These are phyloP conservation scores for Penicillium silybi DNA, from an alignment of 495 filamentous ascomycete species.

Conservation along the genomic window DNA sequence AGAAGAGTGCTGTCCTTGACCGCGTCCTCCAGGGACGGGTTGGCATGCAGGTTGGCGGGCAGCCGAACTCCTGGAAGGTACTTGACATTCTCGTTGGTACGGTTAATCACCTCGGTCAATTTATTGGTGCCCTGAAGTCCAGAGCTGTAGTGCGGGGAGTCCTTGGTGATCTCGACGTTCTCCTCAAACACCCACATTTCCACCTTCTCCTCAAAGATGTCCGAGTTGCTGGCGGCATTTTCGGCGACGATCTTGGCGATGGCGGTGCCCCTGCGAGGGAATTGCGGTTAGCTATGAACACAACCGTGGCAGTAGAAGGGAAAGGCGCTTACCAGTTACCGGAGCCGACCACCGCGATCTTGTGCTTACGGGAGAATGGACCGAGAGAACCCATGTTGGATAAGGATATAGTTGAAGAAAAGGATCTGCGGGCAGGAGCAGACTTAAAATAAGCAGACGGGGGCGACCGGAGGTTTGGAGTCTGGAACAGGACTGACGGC, in stretches of 20 bases:
- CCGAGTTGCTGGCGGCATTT: slow-evolving; percentile 71
- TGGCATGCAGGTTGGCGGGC: slow-evolving; percentile 84
- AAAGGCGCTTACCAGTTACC: slow-evolving; percentile 76
- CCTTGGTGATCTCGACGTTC: slow-evolving; percentile 67
- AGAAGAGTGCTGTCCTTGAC: slow-evolving; percentile 81
- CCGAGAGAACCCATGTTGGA: slow-evolving; percentile 41
- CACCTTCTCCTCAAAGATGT: slow-evolving; percentile 81
- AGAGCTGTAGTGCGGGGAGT: slow-evolving; percentile 57
- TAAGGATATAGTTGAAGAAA: slow-evolving; percentile 12
- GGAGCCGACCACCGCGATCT: slow-evolving; percentile 89
- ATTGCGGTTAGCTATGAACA: slow-evolving; percentile 2
- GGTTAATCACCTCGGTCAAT: slow-evolving; percentile 88
- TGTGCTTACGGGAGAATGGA: slow-evolving; percentile 68
- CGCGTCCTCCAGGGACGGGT: slow-evolving; percentile 77
- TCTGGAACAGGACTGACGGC: slow-evolving; percentile 20
- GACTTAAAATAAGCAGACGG: slow-evolving; percentile 23
- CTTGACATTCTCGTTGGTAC: slow-evolving; percentile 92
- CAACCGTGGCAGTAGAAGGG: not conserved
- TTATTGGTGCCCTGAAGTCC: slow-evolving; percentile 65
- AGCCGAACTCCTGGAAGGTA: slow-evolving; percentile 84
- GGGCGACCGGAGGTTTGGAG: slow-evolving; percentile 14
- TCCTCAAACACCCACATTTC: slow-evolving; percentile 99
- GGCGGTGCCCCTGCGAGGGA: slow-evolving; percentile 70
- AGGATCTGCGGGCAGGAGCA: slow-evolving; percentile 17
- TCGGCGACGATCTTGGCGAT: slow-evolving; percentile 97